Evolutionary conservation across 1,284 basidiomycete species (phyloP), one percentile per base, ranked within the genome.

Genomic region (Sporisorium reilianum): DNA sequence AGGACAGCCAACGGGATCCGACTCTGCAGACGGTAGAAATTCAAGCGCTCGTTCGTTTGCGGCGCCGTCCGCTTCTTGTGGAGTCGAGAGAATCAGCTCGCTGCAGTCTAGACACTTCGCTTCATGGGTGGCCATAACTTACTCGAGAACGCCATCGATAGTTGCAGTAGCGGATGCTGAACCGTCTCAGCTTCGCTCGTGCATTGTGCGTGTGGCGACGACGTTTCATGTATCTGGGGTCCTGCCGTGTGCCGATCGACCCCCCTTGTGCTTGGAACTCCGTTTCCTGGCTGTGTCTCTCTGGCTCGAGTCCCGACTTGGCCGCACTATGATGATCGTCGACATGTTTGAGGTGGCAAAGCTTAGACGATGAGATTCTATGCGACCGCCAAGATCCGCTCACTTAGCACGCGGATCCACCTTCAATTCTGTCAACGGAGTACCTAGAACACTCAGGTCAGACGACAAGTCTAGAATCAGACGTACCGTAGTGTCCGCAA

Each of bases 191-290:
- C 32, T 34, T n/a, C n/a, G n/a, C 22, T 42, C n/a, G 5, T 22
- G 41, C 9, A 30, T 5, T 20, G n/a, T n/a, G n/a, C n/a, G n/a
- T n/a, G n/a, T n/a, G n/a, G n/a, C n/a, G n/a, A n/a, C n/a, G 46
- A 49, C 46, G 28, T 30, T 22, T 49, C 26, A 32, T 49, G 26
- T 30, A 49, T 30, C 18, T 32, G 46, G 20, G 25, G 30, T 20
- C 25, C 52, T 66, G 64, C 57, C 32, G 10, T 1, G 18, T 36
- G 64, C 57, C 42, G 49, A 60, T 55, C 64, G 49, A 53, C 53
- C 56, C 45, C n/a, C 64, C 49, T 60, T 41, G 50, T 30, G 54
- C 54, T 53, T 48, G 64, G 64, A 67, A 61, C 61, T 67, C 64
- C 64, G 64, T 30, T 30, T 61, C 44, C 52, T 22, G 58, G 64